Conservation (phyloP, 1,284 basidiomycete species). For the Austroboletus niveus region DNA sequence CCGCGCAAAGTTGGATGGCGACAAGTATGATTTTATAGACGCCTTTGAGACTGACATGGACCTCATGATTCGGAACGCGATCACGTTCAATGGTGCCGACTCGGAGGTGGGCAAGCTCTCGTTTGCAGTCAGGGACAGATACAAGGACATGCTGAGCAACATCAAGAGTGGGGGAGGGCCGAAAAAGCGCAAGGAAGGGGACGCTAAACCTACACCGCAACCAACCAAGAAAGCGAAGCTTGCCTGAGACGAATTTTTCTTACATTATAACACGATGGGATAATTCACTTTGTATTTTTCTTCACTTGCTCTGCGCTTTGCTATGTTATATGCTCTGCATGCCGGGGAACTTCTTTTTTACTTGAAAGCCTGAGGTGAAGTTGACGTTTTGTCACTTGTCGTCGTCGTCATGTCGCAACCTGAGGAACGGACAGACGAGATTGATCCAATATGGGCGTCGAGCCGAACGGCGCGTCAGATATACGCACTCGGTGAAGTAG, state of each 20-base stretch:
- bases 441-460: conserved; percentile 77
- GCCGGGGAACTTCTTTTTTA: background rate
- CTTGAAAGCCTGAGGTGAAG: too few relatives aligned
- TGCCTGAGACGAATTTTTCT: conserved; percentile 33
- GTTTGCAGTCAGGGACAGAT: conserved; percentile 45
- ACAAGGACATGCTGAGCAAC: conserved; percentile 49
- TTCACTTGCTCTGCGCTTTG: conserved; percentile 27
- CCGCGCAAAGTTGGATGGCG: conserved; percentile 75
- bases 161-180: conserved; percentile 44
- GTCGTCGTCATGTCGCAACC: conserved; percentile 15
- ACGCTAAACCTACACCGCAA: conserved; percentile 54
- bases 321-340: conserved; percentile 28
- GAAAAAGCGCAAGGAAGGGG: conserved; percentile 68
- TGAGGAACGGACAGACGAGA: conserved; percentile 22
- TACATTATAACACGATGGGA: conserved; percentile 12
- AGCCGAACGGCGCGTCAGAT: conserved; percentile 80
- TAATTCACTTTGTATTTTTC: conserved; percentile 32
- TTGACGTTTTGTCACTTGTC: too few relatives aligned
- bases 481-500: conserved; percentile 75
- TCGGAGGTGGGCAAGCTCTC: conserved; percentile 73
- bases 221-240: conserved; percentile 67
- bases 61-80: conserved; percentile 84
- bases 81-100: conserved; percentile 80
- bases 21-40: conserved; percentile 78
- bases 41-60: conserved; percentile 81